Evolutionary conservation across 495 filamentous ascomycete species (phyloP), one percentile per base, ranked within the genome.

Genomic region (Neurospora tetrasperma): DNA sequence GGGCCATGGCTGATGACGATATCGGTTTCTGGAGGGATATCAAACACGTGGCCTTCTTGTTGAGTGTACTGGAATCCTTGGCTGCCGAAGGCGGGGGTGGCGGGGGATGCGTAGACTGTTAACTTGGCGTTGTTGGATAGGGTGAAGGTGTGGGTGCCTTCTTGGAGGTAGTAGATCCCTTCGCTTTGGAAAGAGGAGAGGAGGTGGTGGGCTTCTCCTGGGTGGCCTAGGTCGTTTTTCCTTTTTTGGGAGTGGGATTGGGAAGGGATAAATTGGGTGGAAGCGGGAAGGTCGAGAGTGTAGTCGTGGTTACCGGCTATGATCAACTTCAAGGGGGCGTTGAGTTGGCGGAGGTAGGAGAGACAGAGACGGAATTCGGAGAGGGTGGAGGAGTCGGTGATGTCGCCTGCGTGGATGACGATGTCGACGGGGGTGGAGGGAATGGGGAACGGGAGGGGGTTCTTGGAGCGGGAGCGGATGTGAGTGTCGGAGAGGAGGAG

Each of bases 231-330:
- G 23, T 23, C 23, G 23, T 23, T 23, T 23, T 23, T 31, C 2
- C 27, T 31, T 31, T 20, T 5, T 38, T 4, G 4, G 3, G 54
- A 62, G 0, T 62, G 35, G 0, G 54, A 35, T 9, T 27, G 54
- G 4, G 54, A 1, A 66, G 5, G 3, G 1, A 11, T 2, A 1
- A 1, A 11, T 2, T 35, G 27, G 27, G 6, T 16, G 14, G 44
- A 73, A 71, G 4, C 42, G 1, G 85, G 80, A 20, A 80, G 78
- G 76, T 96, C 91, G 1, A 94, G 86, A 0, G 88, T 88, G 70
- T 91, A 86, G 76, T 95, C 92, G 80, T 94, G 93, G 79, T 95
- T 94, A 0, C 93, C 93, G 3, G 93, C 89, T 71, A 96, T 93
- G 40, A 94, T 88, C 41, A 96, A 80, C 72, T 94, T 96, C 4